Base-by-base conservation (phyloP, 495 filamentous ascomycete genomes). In the Xylaria intraflava region DNA sequence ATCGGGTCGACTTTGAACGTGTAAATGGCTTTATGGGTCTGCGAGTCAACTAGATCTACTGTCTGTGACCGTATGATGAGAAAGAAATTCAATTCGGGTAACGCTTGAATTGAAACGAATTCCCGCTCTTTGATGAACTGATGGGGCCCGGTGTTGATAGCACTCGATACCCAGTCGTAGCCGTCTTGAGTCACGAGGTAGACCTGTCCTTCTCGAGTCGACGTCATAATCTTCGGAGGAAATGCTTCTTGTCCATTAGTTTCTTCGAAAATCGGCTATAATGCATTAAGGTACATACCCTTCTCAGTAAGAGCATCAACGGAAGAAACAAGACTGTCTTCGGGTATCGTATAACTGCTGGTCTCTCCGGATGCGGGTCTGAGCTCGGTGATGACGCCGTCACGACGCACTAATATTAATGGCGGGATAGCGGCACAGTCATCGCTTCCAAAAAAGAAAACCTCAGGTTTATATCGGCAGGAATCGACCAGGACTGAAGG, bases 311-410 rank as follows among this genome's bases (percentile, higher is more conserved):
- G 72, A 33, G 64, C 62, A 17, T 65, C 65, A 11, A 72, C 76
- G 52, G 65, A 74, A 17, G 71, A 63, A 9, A 82, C 62, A 1
- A 70, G 65, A 39, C 69, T 73, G 44, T 62, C 64, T 49, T 67
- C 69, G 55, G 73, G 76, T 29, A 80, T 68, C 20, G 53, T 50
- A 45, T 71, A 69, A 27, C 73, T 71, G 14, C 49, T 64, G 1
- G 57, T 55, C 51, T 64, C 53, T 4, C 52, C 60, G 24, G 44
- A 55, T 8, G 70, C 71, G 10, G 61, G 39, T 17, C 65, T 65
- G 14, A 85, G 49, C 57, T 84, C 80, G 0, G 72, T 72, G 48
- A 85, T 70, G 23, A 71, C 67, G 12, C 84, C 84, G 49, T 82
- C 80, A 19, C 75, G 72, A 51, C 78, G 76, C 22, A 86, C 70